These are phyloP conservation scores for Uromyces viciae-fabae DNA, from an alignment of 1,284 basidiomycete species.

Conservation along the genomic window DNA sequence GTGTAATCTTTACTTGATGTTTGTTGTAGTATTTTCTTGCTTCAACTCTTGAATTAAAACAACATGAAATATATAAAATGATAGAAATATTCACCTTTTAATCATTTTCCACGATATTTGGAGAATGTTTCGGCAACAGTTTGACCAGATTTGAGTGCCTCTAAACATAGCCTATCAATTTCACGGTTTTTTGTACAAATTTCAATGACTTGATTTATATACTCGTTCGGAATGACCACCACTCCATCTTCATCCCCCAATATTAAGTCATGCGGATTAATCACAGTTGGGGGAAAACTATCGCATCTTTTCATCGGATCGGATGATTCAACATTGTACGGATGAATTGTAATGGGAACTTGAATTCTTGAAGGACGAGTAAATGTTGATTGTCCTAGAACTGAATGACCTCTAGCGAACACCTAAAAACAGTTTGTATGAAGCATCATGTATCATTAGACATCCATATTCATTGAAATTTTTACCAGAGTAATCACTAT, in stretches of 20 bases:
- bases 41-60: too few relatives aligned
- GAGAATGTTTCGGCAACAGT: constrained; percentile 74
- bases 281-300: constrained; percentile 59
- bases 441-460: too few relatives aligned
- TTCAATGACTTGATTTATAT: constrained; percentile 64
- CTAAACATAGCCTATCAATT: constrained; percentile 70
- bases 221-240: constrained; percentile 68
- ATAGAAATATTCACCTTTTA: too few relatives aligned
- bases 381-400: constrained; percentile 81
- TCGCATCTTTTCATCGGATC: constrained; percentile 2
- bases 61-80: too few relatives aligned
- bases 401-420: constrained; percentile 75
- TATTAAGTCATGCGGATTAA: constrained; percentile 77
- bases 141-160: constrained; percentile 70
- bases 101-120: constrained; percentile 68
- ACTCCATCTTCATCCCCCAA: constrained; percentile 86
- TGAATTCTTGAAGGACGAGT: constrained; percentile 77
- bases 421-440: constrained; percentile 53
- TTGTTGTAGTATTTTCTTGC: too few relatives aligned
- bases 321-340: constrained; percentile 47
- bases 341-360: constrained; percentile 66
- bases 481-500: too few relatives aligned
- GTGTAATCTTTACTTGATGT: too few relatives aligned
- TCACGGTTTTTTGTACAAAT: constrained; percentile 64
- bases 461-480: too few relatives aligned